Base-by-base conservation (phyloP, 441 rosid genomes). In the Eruca vesicaria region DNA sequence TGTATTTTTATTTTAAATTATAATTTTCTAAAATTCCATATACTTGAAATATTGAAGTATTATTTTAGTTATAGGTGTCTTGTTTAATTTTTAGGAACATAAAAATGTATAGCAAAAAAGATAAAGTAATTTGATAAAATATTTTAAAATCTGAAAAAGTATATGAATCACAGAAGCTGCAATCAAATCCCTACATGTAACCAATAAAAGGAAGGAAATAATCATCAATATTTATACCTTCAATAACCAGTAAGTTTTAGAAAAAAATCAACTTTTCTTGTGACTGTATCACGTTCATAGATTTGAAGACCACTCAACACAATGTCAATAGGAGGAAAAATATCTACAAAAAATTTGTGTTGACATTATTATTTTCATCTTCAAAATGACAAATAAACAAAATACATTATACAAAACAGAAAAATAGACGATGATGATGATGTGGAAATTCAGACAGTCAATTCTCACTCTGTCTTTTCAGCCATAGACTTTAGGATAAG, bases 401-500 rank as follows among this genome's bases (percentile, higher is more conserved):
- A 62, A 35, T n/a, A n/a, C 16, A 26, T 23, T 0, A 58, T 26
- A 58, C 38, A 20, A 3, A 82, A 81, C 76, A 78, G 76, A 79
- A 79, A 76, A 18, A 55, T 11, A 53, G 74, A n/a, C 50, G 18
- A 62, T 78, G 78, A 78, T 75, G 74, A 81, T 65, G 75, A 66
- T 16, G 7, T 75, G 74, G 63, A 62, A 29, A 62, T 53, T 32
- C 64, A 66, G 80, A 74, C 88, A 90, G 93, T 79, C 71, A 75
- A 26, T 53, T 80, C 76, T 71, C 69, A 62, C 60, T 73, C 33
- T 19, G 57, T 48, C 53, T 9, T 75, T 71, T 18, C 6, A 63
- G 80, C 93, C 93, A 78, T 73, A 80, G 88, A 48, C 56, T 57
- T 20, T 6, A 16, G 50, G 95, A 91, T 89, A 91, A 89, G 90